phyloP scores from a whole-genome alignment of 352 stramenopile species.

The Phytophthora pistaciae region DNA sequence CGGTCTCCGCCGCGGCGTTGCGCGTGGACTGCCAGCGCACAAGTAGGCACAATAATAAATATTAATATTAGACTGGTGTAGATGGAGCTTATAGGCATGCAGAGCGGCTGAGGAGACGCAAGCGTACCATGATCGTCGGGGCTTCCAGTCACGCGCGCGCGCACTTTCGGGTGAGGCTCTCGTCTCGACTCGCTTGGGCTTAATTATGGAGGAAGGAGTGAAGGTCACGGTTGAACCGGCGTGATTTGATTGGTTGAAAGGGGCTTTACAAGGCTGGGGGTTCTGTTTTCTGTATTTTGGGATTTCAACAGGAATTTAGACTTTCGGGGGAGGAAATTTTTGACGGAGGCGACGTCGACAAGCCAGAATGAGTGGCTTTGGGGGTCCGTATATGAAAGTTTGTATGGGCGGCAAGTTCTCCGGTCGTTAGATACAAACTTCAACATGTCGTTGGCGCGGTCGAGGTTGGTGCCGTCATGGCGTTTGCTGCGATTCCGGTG shows the following conservation, averaged over 20 bases:
- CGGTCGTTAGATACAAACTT: slow-evolving; percentile 23
- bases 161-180: slow-evolving; percentile 2
- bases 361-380: slow-evolving; percentile 30
- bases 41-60: neutral
- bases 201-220: slow-evolving; percentile 18
- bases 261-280: slow-evolving; percentile 2
- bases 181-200: neutral
- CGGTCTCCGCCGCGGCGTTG: slow-evolving; percentile 8
- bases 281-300: slow-evolving; percentile 8
- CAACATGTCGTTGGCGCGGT: slow-evolving; percentile 23
- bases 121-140: slow-evolving; percentile 25
- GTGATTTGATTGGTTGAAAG: slow-evolving; percentile 27
- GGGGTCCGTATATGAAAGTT: slow-evolving; percentile 26
- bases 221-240: slow-evolving; percentile 1
- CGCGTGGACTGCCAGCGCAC: slow-evolving; percentile 18
- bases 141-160: slow-evolving; percentile 1
- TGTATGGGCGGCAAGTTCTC: slow-evolving; percentile 35
- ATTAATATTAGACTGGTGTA: no score
- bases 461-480: neutral
- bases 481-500: neutral
- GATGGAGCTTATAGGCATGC: neutral
- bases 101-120: neutral
- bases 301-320: slow-evolving; percentile 12
- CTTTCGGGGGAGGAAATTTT: slow-evolving; percentile 10
- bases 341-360: slow-evolving; percentile 38